Percentiles rank a stretch among this genome's conserved stretches.
phyloP scores from a whole-genome alignment of 169 alveolate genomes.

The Plasmodium chabaudi region DNA sequence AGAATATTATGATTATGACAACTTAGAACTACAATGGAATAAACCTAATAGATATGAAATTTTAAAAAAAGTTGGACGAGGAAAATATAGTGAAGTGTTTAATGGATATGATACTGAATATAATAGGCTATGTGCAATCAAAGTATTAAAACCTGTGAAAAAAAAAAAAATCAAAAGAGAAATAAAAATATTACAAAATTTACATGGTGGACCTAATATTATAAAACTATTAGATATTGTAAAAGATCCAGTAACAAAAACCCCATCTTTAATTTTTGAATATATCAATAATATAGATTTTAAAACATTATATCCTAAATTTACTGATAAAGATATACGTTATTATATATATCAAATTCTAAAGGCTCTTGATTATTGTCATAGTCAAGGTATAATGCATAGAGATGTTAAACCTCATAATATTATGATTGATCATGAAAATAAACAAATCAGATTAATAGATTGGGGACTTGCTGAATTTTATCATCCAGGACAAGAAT shows the following conservation, averaged over 20 bases:
- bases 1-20: conserved; percentile 95
- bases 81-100: conserved; percentile 98
- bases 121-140: conserved; percentile 93
- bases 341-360: conserved; percentile 95
- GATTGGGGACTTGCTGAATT: conserved; percentile 99
- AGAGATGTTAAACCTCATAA: conserved; percentile 97
- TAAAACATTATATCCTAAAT: conserved; percentile 94
- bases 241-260: conserved; percentile 96
- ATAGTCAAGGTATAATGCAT: conserved; percentile 99
- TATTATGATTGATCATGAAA: conserved; percentile 95
- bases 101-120: conserved; percentile 91
- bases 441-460: conserved; percentile 93
- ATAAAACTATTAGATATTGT: conserved; percentile 95
- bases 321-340: conserved; percentile 95
- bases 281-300: conserved; percentile 92
- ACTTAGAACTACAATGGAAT: conserved; percentile 91
- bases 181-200: conserved; percentile 95
- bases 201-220: conserved; percentile 97
- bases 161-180: conserved; percentile 97
- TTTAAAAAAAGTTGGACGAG: conserved; percentile 97
- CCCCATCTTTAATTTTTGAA: conserved; percentile 95
- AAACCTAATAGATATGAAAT: conserved; percentile 95
- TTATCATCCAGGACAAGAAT: conserved; percentile 98
- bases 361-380: conserved; percentile 98
- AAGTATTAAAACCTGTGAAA: conserved; percentile 97